phyloP scores from a whole-genome alignment of 1,139 yeast species.

The Protomyces inouyei region DNA sequence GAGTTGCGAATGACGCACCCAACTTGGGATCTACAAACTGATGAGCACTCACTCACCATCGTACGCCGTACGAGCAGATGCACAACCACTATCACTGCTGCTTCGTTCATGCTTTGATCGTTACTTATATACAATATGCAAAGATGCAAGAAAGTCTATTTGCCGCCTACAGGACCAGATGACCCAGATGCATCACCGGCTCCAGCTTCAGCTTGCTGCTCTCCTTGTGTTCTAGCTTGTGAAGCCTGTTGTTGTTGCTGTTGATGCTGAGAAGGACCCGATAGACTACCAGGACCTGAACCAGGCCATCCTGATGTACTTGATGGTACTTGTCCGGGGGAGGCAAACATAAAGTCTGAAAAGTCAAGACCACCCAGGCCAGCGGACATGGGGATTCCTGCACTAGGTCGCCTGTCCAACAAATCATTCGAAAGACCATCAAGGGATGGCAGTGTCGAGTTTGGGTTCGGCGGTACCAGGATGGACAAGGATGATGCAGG shows the following conservation, averaged over 20 bases:
- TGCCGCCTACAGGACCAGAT: too few species aligned
- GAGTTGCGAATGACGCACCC: too few species aligned
- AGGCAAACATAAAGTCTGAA: slow-evolving; percentile 18
- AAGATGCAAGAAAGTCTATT: too few species aligned
- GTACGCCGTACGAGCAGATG: too few species aligned
- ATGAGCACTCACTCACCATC: too few species aligned
- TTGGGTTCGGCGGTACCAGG: slow-evolving; percentile 7
- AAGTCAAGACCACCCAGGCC: slow-evolving; percentile 21
- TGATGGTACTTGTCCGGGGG: slow-evolving; percentile 7
- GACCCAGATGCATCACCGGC: too few species aligned
- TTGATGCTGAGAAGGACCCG: not conserved
- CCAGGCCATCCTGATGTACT: slow-evolving; percentile 15
- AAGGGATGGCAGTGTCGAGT: slow-evolving; percentile 6
- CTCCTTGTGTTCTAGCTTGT: too few species aligned
- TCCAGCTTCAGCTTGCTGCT: too few species aligned
- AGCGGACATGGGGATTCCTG: not conserved
- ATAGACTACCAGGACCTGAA: not conserved
- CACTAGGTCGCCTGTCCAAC: slow-evolving; percentile 13
- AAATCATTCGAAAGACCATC: slow-evolving; percentile 5
- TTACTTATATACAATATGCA: too few species aligned
- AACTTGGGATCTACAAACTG: too few species aligned
- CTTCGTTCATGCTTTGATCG: too few species aligned
- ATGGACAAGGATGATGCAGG: not conserved
- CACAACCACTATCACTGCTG: too few species aligned
- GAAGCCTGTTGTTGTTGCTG: not conserved